Base-by-base conservation (phyloP, 108 stramenopile species). In the Cyclotella sp. region DNA sequence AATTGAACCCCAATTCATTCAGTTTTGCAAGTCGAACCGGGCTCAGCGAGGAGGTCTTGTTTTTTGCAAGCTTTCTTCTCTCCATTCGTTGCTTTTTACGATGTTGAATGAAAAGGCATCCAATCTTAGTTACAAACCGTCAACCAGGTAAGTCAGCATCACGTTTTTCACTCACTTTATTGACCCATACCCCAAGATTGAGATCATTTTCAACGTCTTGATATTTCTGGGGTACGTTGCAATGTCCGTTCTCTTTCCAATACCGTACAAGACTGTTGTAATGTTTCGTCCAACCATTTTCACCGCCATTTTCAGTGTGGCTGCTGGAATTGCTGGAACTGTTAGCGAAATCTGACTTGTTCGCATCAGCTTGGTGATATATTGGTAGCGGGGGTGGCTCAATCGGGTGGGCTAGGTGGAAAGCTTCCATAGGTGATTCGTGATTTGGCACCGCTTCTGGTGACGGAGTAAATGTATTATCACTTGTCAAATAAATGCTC, bases 1-100 rank as follows among this genome's bases (percentile, higher is more conserved):
- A 92, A 16, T 63, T 63, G 67, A 92, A 92, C 13, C 87, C 89
- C 46, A 89, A 52, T 15, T 34, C 43, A 55, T 89, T 70, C 58
- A 92, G 59, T 45, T 49, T 43, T 39, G 68, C 71, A 19, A 82
- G 60, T 59, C 78, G 72, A 6, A 59, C 21, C 10, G 69, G 73
- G 6, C 78, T 92, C 76, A 88, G 72, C 68, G 74, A 74, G 10
- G 88, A 81, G 16, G 15, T 72, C 64, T 54, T 77, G 41, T 73
- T 52, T 18, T 78, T 72, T 47, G 68, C 62, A n/a, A 68, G 69
- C 34, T 80, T 71, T 63, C 86, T 87, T 58, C 70, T 70, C 60
- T 91, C 87, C 90, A 89, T 91, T 8, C 91, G 84, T 61, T 86
- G 85, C 81, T 90, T 78, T 49, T 87, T 82, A 16, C 14, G 5